phyloP scores from a whole-genome alignment of 2,329 filamentous ascomycete genomes.

The Ophiostoma sp. region DNA sequence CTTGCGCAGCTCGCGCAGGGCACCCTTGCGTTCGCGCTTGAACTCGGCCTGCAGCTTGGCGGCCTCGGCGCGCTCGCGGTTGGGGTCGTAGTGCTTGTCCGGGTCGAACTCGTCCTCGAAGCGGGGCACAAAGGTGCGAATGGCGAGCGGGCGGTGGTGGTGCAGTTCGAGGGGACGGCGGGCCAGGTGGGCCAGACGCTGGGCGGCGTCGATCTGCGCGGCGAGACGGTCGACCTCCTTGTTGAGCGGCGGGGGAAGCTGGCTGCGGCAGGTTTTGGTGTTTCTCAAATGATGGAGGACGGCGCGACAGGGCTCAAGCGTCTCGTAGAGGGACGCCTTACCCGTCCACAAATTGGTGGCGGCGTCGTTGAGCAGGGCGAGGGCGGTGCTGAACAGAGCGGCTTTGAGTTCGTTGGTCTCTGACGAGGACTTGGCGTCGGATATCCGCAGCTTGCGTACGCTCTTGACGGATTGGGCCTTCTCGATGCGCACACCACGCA shows the following conservation, averaged over 20 bases:
- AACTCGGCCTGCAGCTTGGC: slow-evolving; percentile 85
- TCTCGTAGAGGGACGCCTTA: slow-evolving; percentile 75
- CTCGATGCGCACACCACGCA: slow-evolving; percentile 50
- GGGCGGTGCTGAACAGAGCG: slow-evolving; percentile 61
- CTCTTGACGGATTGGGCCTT: slow-evolving; percentile 49
- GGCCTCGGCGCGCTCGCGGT: slow-evolving; percentile 82
- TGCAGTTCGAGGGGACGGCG: slow-evolving; percentile 85
- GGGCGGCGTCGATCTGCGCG: slow-evolving; percentile 52
- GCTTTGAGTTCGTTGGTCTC: slow-evolving; percentile 48
- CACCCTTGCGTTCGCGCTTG: slow-evolving; percentile 94
- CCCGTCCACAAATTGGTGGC: slow-evolving; percentile 70
- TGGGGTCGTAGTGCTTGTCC: slow-evolving; percentile 93
- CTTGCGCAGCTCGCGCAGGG: slow-evolving; percentile 89
- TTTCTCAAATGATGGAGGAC: slow-evolving; percentile 63
- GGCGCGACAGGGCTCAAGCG: slow-evolving; percentile 65
- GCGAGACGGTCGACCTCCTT: slow-evolving; percentile 46
- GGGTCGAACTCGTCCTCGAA: slow-evolving; percentile 97
- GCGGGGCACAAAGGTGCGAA: slow-evolving; percentile 85
- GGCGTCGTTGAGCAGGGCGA: slow-evolving; percentile 64
- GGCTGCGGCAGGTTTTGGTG: slow-evolving; percentile 48
- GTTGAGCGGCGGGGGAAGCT: slow-evolving; percentile 49
- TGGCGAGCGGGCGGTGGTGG: slow-evolving; percentile 82
- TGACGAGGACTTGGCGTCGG: slow-evolving; percentile 33
- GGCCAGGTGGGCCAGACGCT: slow-evolving; percentile 61
- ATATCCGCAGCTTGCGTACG: slow-evolving; percentile 26